These are phyloP conservation scores for Hygrophorus russula DNA, from an alignment of 768 basidiomycete genomes.

Conservation along the genomic window DNA sequence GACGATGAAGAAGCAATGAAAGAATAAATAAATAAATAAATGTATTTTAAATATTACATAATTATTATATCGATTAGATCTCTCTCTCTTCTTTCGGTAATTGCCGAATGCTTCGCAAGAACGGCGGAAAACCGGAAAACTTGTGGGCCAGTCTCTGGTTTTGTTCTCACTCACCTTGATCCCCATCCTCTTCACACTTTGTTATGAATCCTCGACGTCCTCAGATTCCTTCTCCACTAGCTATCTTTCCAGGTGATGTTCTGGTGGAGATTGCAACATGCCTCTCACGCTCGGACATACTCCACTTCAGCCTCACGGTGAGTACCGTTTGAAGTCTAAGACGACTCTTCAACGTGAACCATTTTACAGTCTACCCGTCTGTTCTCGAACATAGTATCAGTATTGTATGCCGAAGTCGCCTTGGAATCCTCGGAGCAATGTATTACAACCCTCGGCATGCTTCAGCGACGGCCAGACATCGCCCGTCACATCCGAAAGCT, in stretches of 20 bases:
- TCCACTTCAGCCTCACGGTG: conserved; percentile 51
- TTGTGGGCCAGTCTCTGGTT: too few species aligned
- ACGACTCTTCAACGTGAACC: neutral
- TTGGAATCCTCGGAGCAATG: conserved; percentile 51
- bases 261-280: conserved; percentile 53
- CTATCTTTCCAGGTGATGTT: conserved; percentile 42
- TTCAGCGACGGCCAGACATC: conserved; percentile 37
- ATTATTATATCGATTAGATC: too few species aligned
- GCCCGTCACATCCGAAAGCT: conserved; percentile 61
- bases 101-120: too few species aligned
- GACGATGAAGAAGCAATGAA: conserved; percentile 36
- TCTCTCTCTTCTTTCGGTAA: too few species aligned
- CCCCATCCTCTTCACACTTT: too few species aligned
- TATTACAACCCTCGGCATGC: conserved; percentile 53
- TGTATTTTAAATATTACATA: neutral
- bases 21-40: conserved; percentile 1
- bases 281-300: conserved; percentile 40
- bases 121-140: too few species aligned
- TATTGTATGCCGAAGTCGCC: conserved; percentile 48
- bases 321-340: conserved; percentile 17
- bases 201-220: too few species aligned
- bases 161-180: too few species aligned
- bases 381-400: conserved; percentile 39
- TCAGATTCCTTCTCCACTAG: neutral
- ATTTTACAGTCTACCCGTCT: conserved; percentile 39